Conservation (phyloP, 768 basidiomycete species). For the Lactarius psammicola region DNA sequence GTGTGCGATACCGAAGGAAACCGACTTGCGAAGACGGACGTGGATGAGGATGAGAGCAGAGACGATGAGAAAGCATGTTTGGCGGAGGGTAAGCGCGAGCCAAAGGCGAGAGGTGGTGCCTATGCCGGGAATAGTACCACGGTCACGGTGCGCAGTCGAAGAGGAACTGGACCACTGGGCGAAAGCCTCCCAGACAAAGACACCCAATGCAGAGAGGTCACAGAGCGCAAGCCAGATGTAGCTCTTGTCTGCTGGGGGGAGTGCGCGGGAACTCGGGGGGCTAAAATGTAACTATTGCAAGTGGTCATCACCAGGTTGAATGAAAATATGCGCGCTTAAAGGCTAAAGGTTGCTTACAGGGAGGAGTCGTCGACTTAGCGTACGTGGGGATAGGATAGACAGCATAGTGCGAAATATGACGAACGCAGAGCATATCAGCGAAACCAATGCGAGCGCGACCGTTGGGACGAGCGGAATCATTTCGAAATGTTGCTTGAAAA, state of each 20-base stretch:
- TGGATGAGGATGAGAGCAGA: slow-evolving; percentile 62
- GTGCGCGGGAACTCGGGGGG: slow-evolving; percentile 62
- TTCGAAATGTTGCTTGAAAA: slow-evolving; percentile 30
- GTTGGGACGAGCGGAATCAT: slow-evolving; percentile 72
- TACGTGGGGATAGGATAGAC: slow-evolving; percentile 71
- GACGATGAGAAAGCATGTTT: slow-evolving; percentile 65
- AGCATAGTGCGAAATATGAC: slow-evolving; percentile 73
- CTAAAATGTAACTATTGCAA: slow-evolving; percentile 65
- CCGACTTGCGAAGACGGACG: slow-evolving; percentile 65
- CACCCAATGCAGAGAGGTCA: slow-evolving; percentile 58
- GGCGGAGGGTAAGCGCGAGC: slow-evolving; percentile 64
- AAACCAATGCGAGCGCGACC: slow-evolving; percentile 64
- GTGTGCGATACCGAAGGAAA: slow-evolving; percentile 66
- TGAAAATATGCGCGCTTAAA: not conserved
- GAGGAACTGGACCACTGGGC: slow-evolving; percentile 50
- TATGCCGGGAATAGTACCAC: slow-evolving; percentile 44
- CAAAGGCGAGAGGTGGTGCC: slow-evolving; percentile 62
- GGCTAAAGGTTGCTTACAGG: slow-evolving; percentile 50
- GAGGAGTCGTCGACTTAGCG: slow-evolving; percentile 69
- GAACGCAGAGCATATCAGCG: slow-evolving; percentile 71
- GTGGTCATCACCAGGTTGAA: not conserved
- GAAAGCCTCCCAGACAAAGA: slow-evolving; percentile 68
- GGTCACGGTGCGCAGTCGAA: slow-evolving; percentile 29
- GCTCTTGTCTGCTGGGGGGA: slow-evolving; percentile 66
- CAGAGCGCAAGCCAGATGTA: slow-evolving; percentile 72